A percentile compares a stretch with the other conserved stretches of the same genome.
Evolutionary conservation across 805 yeast species (phyloP).

Genomic region (Suhomyces kilbournensis): DNA sequence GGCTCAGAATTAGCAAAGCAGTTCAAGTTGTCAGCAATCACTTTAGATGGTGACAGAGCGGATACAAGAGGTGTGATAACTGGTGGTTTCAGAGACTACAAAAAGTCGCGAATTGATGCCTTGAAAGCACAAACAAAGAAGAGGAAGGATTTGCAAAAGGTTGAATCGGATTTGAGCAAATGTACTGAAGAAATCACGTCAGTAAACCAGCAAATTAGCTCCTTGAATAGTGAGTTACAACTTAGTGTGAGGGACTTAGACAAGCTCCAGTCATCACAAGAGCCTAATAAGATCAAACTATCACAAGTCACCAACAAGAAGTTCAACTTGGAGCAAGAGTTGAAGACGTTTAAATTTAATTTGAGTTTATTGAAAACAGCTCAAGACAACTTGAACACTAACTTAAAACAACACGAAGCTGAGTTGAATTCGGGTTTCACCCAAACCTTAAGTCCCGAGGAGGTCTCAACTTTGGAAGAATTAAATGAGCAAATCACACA

Average conservation of each 20-base stretch:
- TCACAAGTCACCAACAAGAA: slow-evolving; percentile 42
- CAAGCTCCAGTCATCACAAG: slow-evolving; percentile 36
- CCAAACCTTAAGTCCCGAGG: slow-evolving; percentile 49
- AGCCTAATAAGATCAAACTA: slow-evolving; percentile 42
- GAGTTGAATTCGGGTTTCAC: slow-evolving; percentile 58
- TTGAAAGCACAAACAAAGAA: slow-evolving; percentile 56
- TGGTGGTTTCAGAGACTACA: slow-evolving; percentile 82
- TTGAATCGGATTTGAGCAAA: slow-evolving; percentile 36
- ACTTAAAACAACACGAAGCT: slow-evolving; percentile 38
- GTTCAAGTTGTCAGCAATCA: slow-evolving; percentile 69
- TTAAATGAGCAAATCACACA: slow-evolving; percentile 35
- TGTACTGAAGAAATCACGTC: slow-evolving; percentile 36
- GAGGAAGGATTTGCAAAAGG: slow-evolving; percentile 43
- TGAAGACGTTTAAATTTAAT: slow-evolving; percentile 32
- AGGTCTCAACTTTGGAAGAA: slow-evolving; percentile 38
- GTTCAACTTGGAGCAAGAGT: slow-evolving; percentile 43
- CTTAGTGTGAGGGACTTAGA: slow-evolving; percentile 41
- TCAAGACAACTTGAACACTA: slow-evolving; percentile 34
- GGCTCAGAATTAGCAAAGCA: slow-evolving; percentile 67
- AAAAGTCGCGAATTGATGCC: slow-evolving; percentile 66
- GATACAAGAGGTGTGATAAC: slow-evolving; percentile 80
- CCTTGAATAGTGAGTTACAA: slow-evolving; percentile 44
- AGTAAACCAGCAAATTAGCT: slow-evolving; percentile 53
- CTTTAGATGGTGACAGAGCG: slow-evolving; percentile 88
- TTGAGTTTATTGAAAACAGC: slow-evolving; percentile 31